Evolutionary conservation across 1,284 basidiomycete species (phyloP), one percentile per base, ranked within the genome.

Genomic region (Cutaneotrichosporon sp.): DNA sequence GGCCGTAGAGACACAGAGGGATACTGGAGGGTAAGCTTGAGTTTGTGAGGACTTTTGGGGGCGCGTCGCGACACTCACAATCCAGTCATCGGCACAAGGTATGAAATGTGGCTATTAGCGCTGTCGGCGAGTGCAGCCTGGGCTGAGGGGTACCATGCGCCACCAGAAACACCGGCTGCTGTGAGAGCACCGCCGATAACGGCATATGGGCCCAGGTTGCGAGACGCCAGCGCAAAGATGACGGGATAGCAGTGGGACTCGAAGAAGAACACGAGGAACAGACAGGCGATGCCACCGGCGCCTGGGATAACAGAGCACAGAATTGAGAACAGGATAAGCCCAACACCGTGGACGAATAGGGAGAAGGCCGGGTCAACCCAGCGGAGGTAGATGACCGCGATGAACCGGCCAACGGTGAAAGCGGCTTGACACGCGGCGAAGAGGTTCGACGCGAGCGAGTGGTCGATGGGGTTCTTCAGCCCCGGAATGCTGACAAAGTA

Each of bases 371-470:
- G 66, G 42, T 70, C 68, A 27, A 69, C 31, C 37, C 45, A 66
- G 38, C 52, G 54, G 4, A 70, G 59, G 54, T 67, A 67, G 3
- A 41, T 31, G 16, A 68, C 61, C 11, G 64, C 66, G 22, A 68
- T 42, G 51, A 70, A 66, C 16, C 68, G 61, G n/a, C 66, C 68
- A 12, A 63, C 51, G 24, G 68, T 70, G 57, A 70, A 70, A 16
- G 63, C 60, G 2, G 61, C 68, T 44, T 70, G 68, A 42, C 61
- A 63, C 5, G 52, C 66, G 3, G 63, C 63, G 42, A 64, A 68
- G 49, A 68, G 55, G 63, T 68, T 65, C 19, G 63, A 61, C 0
- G 64, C 66, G 1, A 56, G 60, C 8, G 59, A 50, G 8, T 32
- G 10, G n/a, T 35, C 37, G 49, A 59, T 59, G 6, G 59, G 33